Evolutionary conservation across 768 basidiomycete genomes (phyloP).

Genomic region (Psilocybe azurescens): DNA sequence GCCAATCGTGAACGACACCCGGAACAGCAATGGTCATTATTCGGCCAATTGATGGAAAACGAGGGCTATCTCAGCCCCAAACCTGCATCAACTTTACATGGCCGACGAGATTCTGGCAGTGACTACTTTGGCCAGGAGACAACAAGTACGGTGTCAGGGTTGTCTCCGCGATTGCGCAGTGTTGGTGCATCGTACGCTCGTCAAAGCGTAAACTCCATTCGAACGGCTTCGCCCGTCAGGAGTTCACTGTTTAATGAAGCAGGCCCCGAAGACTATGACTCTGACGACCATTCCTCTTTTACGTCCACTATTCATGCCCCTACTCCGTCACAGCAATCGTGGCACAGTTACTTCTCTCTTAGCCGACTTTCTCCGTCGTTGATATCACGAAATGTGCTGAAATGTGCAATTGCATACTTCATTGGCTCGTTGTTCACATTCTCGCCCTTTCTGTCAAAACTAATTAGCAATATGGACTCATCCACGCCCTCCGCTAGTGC

Average conservation of each 20-base stretch:
- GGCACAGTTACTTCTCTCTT: constrained; percentile 5
- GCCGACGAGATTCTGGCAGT: constrained; percentile 7
- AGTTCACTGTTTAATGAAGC: background rate
- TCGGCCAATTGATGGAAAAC: constrained; percentile 75
- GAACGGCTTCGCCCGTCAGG: constrained; percentile 9
- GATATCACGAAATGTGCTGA: constrained; percentile 73
- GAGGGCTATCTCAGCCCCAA: constrained; percentile 44
- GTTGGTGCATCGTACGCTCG: background rate
- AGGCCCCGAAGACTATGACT: constrained; percentile 21
- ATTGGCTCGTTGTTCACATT: constrained; percentile 94
- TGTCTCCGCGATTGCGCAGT: constrained; percentile 5
- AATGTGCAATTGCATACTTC: constrained; percentile 92
- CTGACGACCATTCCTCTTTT: constrained; percentile 18
- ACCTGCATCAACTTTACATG: constrained; percentile 13
- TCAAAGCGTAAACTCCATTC: constrained; percentile 1
- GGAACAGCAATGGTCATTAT: constrained; percentile 65
- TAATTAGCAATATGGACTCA: constrained; percentile 66
- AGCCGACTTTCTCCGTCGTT: constrained; percentile 51
- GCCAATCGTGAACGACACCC: constrained; percentile 20
- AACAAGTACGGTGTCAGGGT: constrained; percentile 11
- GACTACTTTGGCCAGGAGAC: constrained; percentile 14
- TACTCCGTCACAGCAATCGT: background rate
- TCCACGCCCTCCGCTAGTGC: constrained; percentile 71
- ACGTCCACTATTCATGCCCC: constrained; percentile 6
- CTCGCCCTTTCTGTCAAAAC: constrained; percentile 69